These are phyloP conservation scores for Cenchrus americanus DNA, from an alignment of 176 grass and related monocot genomes.

Conservation along the genomic window DNA sequence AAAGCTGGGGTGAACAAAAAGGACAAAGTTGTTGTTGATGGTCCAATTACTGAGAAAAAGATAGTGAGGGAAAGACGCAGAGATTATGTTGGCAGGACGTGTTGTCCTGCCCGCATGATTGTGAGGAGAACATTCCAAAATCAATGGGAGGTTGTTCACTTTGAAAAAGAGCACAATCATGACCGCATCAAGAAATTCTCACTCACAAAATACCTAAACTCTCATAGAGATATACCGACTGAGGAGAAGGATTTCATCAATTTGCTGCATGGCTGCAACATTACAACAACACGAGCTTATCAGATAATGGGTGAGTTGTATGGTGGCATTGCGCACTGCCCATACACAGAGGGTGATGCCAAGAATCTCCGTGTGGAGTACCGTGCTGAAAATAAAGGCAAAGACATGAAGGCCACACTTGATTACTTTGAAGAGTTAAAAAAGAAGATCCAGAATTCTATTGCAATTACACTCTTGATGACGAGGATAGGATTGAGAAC, in stretches of 20 bases:
- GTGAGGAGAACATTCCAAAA: neutral
- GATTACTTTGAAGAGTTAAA: too few species aligned
- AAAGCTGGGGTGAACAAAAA: too few species aligned
- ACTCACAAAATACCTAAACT: neutral
- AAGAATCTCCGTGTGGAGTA: neutral
- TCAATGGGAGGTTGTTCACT: neutral
- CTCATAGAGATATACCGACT: neutral
- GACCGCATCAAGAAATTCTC: neutral
- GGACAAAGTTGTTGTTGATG: too few species aligned
- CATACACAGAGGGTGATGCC: neutral
- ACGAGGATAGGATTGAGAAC: too few species aligned
- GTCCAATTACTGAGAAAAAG: neutral
- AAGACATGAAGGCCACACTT: too few species aligned
- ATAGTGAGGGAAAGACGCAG: neutral
- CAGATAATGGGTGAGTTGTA: neutral
- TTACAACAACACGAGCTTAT: neutral
- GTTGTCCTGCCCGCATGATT: neutral
- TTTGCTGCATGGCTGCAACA: neutral
- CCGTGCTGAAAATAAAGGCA: neutral
- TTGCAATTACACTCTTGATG: too few species aligned
- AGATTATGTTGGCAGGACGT: neutral
- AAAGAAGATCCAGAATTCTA: too few species aligned
- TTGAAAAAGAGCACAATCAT: neutral
- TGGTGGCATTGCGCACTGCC: neutral
- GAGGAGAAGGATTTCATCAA: neutral